Evolutionary conservation across 495 filamentous ascomycete species (phyloP).

Genomic region (Ramalina intermedia): DNA sequence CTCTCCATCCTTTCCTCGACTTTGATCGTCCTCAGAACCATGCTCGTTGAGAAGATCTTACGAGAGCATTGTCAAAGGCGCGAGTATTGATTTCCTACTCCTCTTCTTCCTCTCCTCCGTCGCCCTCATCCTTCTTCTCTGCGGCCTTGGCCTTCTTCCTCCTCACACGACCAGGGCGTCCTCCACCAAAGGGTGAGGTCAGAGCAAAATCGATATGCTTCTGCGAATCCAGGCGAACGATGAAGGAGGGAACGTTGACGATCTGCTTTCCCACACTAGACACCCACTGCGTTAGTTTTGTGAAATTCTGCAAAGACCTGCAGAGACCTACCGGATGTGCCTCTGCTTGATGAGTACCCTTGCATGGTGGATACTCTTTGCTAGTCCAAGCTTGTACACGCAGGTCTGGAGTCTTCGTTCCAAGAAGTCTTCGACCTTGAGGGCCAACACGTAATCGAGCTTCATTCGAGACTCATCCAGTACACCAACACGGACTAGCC

Average conservation of each 20-base stretch:
- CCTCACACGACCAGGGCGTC: slow-evolving; percentile 86
- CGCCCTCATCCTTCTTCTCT: slow-evolving; percentile 74
- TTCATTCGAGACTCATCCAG: slow-evolving; percentile 99
- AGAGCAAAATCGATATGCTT: slow-evolving; percentile 99
- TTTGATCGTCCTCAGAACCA: too few relatives aligned
- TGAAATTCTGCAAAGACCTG: neutral
- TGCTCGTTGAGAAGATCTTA: too few relatives aligned
- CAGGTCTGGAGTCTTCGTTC: slow-evolving; percentile 98
- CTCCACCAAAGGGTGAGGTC: slow-evolving; percentile 93
- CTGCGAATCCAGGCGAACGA: slow-evolving; percentile 98
- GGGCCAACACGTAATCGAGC: slow-evolving; percentile 99
- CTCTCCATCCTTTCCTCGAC: too few relatives aligned
- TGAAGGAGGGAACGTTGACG: slow-evolving; percentile 97
- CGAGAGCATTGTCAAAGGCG: too few relatives aligned
- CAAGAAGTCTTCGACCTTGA: slow-evolving; percentile 97
- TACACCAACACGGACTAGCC: slow-evolving; percentile 98
- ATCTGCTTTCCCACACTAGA: slow-evolving; percentile 94
- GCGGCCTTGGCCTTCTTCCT: slow-evolving; percentile 99
- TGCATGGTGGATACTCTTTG: slow-evolving; percentile 99
- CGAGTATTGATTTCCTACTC: slow-evolving; percentile 27
- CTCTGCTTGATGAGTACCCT: slow-evolving; percentile 98
- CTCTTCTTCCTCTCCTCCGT: slow-evolving; percentile 83
- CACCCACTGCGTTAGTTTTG: neutral
- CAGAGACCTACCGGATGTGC: slow-evolving; percentile 63
- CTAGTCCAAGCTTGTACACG: slow-evolving; percentile 98